Evolutionary conservation across 1,139 yeast species (phyloP).

Genomic region (Candida gigantensis): DNA sequence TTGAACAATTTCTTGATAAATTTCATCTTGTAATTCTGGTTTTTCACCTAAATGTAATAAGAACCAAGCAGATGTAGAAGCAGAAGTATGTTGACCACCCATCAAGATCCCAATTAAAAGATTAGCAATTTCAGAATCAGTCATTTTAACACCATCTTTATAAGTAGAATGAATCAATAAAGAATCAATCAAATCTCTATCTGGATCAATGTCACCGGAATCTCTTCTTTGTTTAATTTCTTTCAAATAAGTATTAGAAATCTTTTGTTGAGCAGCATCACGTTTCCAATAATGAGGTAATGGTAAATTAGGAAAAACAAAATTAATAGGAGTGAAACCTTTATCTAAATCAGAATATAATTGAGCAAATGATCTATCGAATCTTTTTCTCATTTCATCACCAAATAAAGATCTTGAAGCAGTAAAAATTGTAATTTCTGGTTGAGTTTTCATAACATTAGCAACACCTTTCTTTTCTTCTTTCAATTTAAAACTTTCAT

Average conservation of each 20-base stretch:
- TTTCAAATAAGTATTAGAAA: constrained; percentile 76
- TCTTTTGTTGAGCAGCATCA: constrained; percentile 83
- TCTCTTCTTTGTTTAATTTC: constrained; percentile 74
- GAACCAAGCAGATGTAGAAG: constrained; percentile 95
- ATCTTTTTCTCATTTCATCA: constrained; percentile 82
- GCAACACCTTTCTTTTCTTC: constrained; percentile 50
- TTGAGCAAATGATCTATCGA: constrained; percentile 81
- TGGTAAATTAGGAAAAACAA: constrained; percentile 92
- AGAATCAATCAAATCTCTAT: constrained; percentile 87
- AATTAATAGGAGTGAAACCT: constrained; percentile 95
- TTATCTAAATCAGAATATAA: constrained; percentile 90
- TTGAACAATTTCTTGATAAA: constrained; percentile 69
- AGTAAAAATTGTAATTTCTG: constrained; percentile 94
- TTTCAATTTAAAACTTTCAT: constrained; percentile 46
- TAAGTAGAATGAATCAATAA: constrained; percentile 80
- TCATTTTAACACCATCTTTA: constrained; percentile 91
- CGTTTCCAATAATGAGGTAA: constrained; percentile 82
- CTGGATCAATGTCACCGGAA: constrained; percentile 69
- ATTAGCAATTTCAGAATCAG: constrained; percentile 93
- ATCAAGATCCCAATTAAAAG: constrained; percentile 90
- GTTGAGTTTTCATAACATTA: constrained; percentile 81
- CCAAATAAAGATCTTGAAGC: constrained; percentile 92
- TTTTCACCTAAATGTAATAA: constrained; percentile 85
- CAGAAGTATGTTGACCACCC: constrained; percentile 99
- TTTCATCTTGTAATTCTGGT: constrained; percentile 79